Conservation (phyloP, 176 grass and related monocot species). For the Eleusine coracana region DNA sequence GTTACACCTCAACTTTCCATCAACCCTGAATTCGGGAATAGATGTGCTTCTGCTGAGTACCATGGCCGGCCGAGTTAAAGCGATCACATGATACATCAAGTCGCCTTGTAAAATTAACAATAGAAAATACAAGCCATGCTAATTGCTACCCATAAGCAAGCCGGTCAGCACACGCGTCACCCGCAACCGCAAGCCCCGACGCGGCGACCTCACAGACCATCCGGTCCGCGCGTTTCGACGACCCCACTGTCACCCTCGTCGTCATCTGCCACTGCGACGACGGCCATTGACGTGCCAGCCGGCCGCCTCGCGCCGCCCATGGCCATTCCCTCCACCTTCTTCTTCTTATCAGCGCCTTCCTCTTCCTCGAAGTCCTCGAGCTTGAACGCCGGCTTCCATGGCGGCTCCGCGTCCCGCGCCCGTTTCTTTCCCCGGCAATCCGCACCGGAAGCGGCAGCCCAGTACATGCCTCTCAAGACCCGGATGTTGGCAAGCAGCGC, state of each 20-base stretch:
- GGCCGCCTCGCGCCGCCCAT: background rate
- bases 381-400: constrained; percentile 48
- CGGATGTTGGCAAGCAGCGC: constrained; percentile 50
- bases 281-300: background rate
- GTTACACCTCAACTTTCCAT: too few species aligned
- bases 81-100: too few species aligned
- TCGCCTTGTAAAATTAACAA: too few species aligned
- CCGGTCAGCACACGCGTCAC: background rate
- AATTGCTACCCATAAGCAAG: background rate
- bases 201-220: background rate
- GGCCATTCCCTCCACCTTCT: background rate
- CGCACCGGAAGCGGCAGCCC: background rate
- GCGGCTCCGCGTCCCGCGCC: constrained; percentile 19
- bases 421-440: constrained; percentile 22
- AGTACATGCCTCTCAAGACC: constrained; percentile 24
- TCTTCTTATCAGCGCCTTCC: background rate
- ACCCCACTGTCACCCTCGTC: background rate
- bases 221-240: background rate
- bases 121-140: too few species aligned
- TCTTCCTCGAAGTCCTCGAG: constrained; percentile 45
- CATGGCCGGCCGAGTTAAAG: too few species aligned
- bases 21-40: too few species aligned
- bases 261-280: background rate
- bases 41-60: too few species aligned
- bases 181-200: background rate